Conservation (phyloP, 768 basidiomycete genomes). For the Pleurotus pulmonarius region DNA sequence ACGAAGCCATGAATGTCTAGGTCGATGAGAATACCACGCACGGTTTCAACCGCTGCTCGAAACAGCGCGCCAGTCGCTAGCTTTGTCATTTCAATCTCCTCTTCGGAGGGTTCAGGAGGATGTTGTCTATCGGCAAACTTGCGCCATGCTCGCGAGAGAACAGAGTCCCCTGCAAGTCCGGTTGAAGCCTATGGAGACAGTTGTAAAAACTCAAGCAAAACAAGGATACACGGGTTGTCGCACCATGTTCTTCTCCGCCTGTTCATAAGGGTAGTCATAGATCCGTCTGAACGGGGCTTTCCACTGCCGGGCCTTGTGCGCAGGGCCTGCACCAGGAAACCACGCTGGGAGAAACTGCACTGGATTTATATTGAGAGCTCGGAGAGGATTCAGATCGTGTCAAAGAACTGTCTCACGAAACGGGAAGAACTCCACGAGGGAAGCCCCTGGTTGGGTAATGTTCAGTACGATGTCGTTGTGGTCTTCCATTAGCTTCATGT, state of each 20-base stretch:
- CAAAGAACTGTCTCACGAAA: constrained; percentile 24
- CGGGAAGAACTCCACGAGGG: constrained; percentile 49
- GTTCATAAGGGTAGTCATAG: no score
- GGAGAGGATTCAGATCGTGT: not conserved
- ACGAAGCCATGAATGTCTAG: no score
- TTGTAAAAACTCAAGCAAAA: not conserved
- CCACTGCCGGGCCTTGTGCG: no score
- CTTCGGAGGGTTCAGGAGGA: not conserved
- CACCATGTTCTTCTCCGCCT: no score
- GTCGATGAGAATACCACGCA: not conserved
- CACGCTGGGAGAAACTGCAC: constrained; percentile 44
- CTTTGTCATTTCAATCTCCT: not conserved
- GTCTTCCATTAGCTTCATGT: not conserved
- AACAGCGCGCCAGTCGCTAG: not conserved
- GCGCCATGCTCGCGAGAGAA: not conserved
- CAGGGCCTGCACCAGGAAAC: constrained; percentile 38
- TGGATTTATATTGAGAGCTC: not conserved
- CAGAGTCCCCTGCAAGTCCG: not conserved
- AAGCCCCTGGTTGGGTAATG: constrained; percentile 28
- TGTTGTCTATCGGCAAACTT: not conserved
- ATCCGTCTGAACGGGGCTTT: no score
- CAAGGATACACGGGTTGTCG: not conserved
- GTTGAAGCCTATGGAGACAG: not conserved
- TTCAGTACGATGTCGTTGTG: not conserved
- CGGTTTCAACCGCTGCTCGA: not conserved